Percentiles rank a stretch among this genome's conserved stretches.
These are phyloP conservation scores for Taiozyma onychis DNA, from an alignment of 1,139 yeast species.

Conservation along the genomic window DNA sequence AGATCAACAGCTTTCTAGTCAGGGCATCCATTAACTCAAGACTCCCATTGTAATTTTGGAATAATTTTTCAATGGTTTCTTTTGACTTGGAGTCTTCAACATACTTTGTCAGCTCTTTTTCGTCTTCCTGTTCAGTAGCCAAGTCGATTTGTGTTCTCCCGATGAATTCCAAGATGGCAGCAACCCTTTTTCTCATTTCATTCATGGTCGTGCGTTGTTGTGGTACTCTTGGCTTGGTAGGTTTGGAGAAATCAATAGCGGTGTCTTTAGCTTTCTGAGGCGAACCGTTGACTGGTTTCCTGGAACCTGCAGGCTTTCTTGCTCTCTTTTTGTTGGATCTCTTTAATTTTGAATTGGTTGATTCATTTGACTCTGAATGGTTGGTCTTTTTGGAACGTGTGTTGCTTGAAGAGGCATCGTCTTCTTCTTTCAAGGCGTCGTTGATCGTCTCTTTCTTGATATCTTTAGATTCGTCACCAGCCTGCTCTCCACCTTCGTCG, in stretches of 20 bases:
- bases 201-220: slow-evolving; percentile 64
- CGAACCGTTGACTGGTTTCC: slow-evolving; percentile 15
- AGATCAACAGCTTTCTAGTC: slow-evolving; percentile 58
- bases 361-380: slow-evolving; percentile 16
- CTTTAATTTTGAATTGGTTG: slow-evolving; percentile 4
- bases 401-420: background rate
- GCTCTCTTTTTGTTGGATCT: slow-evolving; percentile 13
- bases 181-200: slow-evolving; percentile 83
- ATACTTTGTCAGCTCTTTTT: slow-evolving; percentile 41
- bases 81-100: slow-evolving; percentile 36
- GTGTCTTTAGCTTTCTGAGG: slow-evolving; percentile 20
- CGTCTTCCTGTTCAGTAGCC: slow-evolving; percentile 59
- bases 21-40: slow-evolving; percentile 61
- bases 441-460: background rate
- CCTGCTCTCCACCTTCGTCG: background rate
- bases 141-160: slow-evolving; percentile 80
- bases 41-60: slow-evolving; percentile 51
- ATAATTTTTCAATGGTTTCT: slow-evolving; percentile 30
- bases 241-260: slow-evolving; percentile 44
- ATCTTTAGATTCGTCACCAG: slow-evolving; percentile 11
- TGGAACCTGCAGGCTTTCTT: slow-evolving; percentile 6
- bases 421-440: background rate
- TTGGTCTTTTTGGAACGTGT: slow-evolving; percentile 4
- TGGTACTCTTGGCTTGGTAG: slow-evolving; percentile 80
- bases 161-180: slow-evolving; percentile 86